Evolutionary conservation across 768 basidiomycete species (phyloP).

Genomic region (Naganishia antarctica): DNA sequence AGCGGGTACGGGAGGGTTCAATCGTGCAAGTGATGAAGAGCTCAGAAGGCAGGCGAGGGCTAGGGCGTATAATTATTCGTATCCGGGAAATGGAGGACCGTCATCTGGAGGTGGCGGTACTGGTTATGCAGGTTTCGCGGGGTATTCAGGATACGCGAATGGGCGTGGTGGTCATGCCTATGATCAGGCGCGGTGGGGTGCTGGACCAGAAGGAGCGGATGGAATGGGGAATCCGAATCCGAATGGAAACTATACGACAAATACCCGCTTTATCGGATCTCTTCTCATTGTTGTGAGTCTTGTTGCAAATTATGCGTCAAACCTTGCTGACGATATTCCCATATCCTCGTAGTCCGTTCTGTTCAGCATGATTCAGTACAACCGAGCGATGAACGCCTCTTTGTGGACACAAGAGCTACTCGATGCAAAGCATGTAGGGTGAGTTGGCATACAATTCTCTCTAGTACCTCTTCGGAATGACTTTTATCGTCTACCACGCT

Average conservation of each 20-base stretch:
- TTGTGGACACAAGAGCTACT: constrained; percentile 33
- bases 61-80: constrained; percentile 22
- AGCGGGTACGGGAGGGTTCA: constrained; percentile 27
- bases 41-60: constrained; percentile 32
- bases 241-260: constrained; percentile 40
- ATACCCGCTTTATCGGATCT: constrained; percentile 37
- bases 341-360: constrained; percentile 32
- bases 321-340: not conserved
- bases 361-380: constrained; percentile 41
- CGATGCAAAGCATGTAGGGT: constrained; percentile 39
- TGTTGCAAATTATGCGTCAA: too few species aligned
- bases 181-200: constrained; percentile 15
- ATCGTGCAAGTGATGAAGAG: constrained; percentile 37
- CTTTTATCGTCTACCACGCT: too few species aligned
- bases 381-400: constrained; percentile 34
- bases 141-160: constrained; percentile 25
- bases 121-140: constrained; percentile 31
- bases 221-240: constrained; percentile 8
- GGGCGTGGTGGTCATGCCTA: constrained; percentile 15
- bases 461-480: not conserved
- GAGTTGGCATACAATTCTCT: constrained; percentile 16
- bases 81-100: constrained; percentile 27
- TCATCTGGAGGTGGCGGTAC: constrained; percentile 29
- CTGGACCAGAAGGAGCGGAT: constrained; percentile 5
- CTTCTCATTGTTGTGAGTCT: constrained; percentile 29